Conservation (phyloP, 2,329 filamentous ascomycete species). For the Pseudogymnoascus sp. region DNA sequence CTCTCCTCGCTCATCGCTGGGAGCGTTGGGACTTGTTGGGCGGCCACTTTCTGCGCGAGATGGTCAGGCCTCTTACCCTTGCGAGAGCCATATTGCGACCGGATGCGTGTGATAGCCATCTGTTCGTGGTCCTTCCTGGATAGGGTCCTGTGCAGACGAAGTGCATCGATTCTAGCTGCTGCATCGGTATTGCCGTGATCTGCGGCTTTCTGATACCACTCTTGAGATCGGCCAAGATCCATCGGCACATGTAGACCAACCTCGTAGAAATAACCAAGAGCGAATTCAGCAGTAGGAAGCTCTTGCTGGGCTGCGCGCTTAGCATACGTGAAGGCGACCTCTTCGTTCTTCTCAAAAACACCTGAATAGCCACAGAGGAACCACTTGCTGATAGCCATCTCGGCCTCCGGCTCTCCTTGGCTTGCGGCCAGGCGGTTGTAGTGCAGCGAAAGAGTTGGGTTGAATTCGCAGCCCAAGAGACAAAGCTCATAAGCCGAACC, state of each 20-base stretch:
- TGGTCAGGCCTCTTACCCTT: slow-evolving; percentile 52
- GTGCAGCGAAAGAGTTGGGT: slow-evolving; percentile 83
- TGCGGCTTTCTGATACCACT: slow-evolving; percentile 86
- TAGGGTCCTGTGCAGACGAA: slow-evolving; percentile 72
- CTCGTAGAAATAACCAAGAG: slow-evolving; percentile 94
- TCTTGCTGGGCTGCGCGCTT: slow-evolving; percentile 75
- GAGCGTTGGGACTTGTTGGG: slow-evolving; percentile 22
- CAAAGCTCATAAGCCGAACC: slow-evolving; percentile 91
- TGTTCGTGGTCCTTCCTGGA: slow-evolving; percentile 91
- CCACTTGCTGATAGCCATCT: slow-evolving; percentile 96
- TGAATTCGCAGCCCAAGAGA: slow-evolving; percentile 88
- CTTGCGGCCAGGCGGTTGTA: slow-evolving; percentile 90
- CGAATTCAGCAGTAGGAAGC: slow-evolving; percentile 86
- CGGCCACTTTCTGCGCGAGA: slow-evolving; percentile 38
- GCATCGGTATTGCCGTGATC: slow-evolving; percentile 91
- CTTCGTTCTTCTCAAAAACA: slow-evolving; percentile 90
- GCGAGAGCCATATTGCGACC: slow-evolving; percentile 66
- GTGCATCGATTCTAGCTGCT: slow-evolving; percentile 68
- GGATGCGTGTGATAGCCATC: slow-evolving; percentile 81
- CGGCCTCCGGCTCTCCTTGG: slow-evolving; percentile 87
- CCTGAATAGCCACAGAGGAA: slow-evolving; percentile 93
- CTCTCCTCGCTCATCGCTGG: slow-evolving; percentile 23
- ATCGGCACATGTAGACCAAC: slow-evolving; percentile 89
- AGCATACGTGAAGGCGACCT: slow-evolving; percentile 84
- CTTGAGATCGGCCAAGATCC: slow-evolving; percentile 70